phyloP scores from a whole-genome alignment of 2,329 filamentous ascomycete genomes.

The Ascosphaera aggregata region DNA sequence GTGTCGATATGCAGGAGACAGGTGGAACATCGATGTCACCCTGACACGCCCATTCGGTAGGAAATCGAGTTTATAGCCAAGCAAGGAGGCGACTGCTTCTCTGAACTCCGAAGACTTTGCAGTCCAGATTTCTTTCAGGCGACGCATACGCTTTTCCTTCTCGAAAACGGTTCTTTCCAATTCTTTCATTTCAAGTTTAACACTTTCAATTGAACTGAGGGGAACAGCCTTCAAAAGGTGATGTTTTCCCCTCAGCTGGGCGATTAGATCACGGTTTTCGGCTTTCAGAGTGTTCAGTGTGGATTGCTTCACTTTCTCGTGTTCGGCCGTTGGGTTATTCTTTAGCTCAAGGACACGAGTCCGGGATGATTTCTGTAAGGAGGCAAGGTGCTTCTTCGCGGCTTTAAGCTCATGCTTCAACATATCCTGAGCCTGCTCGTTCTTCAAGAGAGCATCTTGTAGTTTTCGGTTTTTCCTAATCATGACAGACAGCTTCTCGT shows the following conservation, averaged over 20 bases:
- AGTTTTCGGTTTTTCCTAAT: constrained; percentile 71
- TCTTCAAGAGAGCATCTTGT: constrained; percentile 48
- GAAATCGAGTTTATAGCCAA: constrained; percentile 90
- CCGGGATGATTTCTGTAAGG: constrained; percentile 41
- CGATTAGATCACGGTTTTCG: constrained; percentile 65
- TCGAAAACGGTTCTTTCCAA: constrained; percentile 44
- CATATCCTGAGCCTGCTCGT: constrained; percentile 46
- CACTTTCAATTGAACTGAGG: constrained; percentile 47
- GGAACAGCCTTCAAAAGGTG: constrained; percentile 42
- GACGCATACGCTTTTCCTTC: constrained; percentile 56
- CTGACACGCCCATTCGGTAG: constrained; percentile 93
- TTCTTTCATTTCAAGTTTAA: constrained; percentile 51
- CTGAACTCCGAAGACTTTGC: constrained; percentile 87
- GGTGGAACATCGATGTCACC: constrained; percentile 67
- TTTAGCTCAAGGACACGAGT: constrained; percentile 69
- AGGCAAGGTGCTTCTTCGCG: constrained; percentile 45
- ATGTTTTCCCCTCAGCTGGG: constrained; percentile 36
- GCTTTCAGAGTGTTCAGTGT: constrained; percentile 55
- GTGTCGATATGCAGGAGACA: constrained; percentile 28
- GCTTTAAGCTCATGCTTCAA: constrained; percentile 56
- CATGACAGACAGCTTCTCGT: constrained; percentile 57
- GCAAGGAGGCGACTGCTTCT: constrained; percentile 72
- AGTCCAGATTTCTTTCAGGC: constrained; percentile 81
- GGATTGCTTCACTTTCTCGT: constrained; percentile 59
- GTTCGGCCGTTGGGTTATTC: constrained; percentile 75